Evolutionary conservation across 2,329 filamentous ascomycete species (phyloP).

Genomic region (Cladosporium austrohemisphaericum): DNA sequence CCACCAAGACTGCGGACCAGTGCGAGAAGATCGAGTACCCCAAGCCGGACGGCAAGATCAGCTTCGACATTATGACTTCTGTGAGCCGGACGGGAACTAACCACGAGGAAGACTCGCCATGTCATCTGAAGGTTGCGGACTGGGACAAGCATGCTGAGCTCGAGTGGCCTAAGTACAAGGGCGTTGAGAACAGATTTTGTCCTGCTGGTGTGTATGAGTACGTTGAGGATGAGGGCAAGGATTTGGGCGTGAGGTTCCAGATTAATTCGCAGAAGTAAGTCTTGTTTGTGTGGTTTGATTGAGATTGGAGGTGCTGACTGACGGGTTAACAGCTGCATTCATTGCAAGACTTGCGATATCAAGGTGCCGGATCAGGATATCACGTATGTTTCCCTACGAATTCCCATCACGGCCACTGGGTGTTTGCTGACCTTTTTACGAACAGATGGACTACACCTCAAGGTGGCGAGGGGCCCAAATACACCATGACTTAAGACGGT

Average conservation of each 20-base stretch:
- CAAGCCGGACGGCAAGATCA: conserved; percentile 92
- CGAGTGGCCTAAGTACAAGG: conserved; percentile 84
- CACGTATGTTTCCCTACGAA: conserved; percentile 48
- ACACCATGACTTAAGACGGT: conserved; percentile 56
- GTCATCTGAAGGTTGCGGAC: conserved; percentile 90
- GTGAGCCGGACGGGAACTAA: conserved; percentile 95
- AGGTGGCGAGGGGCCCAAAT: conserved; percentile 70
- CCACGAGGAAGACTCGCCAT: conserved; percentile 97
- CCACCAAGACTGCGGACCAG: conserved; percentile 74
- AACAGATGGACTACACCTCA: conserved; percentile 77
- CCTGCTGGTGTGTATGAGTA: conserved; percentile 98
- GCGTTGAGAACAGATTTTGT: conserved; percentile 93
- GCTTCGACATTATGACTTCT: conserved; percentile 92
- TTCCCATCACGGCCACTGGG: neutral
- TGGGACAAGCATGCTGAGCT: conserved; percentile 85
- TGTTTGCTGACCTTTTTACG: neutral
- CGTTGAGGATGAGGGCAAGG: conserved; percentile 83
- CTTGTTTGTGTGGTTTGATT: conserved; percentile 54
- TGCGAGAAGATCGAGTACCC: conserved; percentile 91
- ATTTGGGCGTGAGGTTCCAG: conserved; percentile 88
- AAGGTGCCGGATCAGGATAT: conserved; percentile 97
- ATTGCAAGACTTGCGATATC: conserved; percentile 99
- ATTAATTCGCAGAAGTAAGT: conserved; percentile 82
- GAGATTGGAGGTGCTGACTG: conserved; percentile 26
- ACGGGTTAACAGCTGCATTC: conserved; percentile 66